phyloP scores from a whole-genome alignment of 1,284 basidiomycete genomes.

The Megacollybia platyphylla region DNA sequence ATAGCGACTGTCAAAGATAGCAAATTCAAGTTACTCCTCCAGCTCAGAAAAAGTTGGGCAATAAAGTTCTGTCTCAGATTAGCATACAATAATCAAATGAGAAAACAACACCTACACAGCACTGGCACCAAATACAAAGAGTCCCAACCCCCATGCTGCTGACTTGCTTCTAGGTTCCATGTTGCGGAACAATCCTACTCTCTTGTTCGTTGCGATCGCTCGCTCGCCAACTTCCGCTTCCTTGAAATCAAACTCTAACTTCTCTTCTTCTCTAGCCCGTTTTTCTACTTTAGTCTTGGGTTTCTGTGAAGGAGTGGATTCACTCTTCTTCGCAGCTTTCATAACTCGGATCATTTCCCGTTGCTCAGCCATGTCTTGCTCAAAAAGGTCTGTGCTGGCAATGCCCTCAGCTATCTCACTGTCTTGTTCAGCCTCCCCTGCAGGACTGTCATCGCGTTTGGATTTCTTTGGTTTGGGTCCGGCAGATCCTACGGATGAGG shows the following conservation, averaged over 20 bases:
- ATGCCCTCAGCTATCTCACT: slow-evolving; percentile 36
- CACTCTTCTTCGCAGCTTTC: slow-evolving; percentile 38
- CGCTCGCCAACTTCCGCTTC: slow-evolving; percentile 47
- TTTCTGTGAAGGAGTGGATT: slow-evolving; percentile 13
- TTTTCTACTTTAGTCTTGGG: slow-evolving; percentile 3
- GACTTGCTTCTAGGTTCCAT: slow-evolving; percentile 53
- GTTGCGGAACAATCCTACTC: slow-evolving; percentile 36
- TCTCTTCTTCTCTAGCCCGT: slow-evolving; percentile 31
- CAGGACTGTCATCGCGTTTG: slow-evolving; percentile 28
- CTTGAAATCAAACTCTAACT: slow-evolving; percentile 47
- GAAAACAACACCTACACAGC: slow-evolving; percentile 42
- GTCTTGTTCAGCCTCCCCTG: slow-evolving; percentile 44
- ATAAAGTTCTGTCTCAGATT: not conserved
- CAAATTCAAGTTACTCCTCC: too few species aligned
- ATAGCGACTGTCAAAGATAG: too few species aligned
- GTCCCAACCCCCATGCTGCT: slow-evolving; percentile 62
- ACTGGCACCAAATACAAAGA: slow-evolving; percentile 60
- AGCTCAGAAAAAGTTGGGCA: not conserved
- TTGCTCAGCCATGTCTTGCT: slow-evolving; percentile 61
- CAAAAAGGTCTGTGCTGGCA: slow-evolving; percentile 46
- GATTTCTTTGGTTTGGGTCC: slow-evolving; percentile 19
- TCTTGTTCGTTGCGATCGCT: slow-evolving; percentile 49
- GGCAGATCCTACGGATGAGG: slow-evolving; percentile 12
- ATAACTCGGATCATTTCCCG: slow-evolving; percentile 53
- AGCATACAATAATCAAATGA: not conserved